Evolutionary conservation across 768 basidiomycete species (phyloP), one percentile per base, ranked within the genome.

Genomic region (Tricholoma sp.): DNA sequence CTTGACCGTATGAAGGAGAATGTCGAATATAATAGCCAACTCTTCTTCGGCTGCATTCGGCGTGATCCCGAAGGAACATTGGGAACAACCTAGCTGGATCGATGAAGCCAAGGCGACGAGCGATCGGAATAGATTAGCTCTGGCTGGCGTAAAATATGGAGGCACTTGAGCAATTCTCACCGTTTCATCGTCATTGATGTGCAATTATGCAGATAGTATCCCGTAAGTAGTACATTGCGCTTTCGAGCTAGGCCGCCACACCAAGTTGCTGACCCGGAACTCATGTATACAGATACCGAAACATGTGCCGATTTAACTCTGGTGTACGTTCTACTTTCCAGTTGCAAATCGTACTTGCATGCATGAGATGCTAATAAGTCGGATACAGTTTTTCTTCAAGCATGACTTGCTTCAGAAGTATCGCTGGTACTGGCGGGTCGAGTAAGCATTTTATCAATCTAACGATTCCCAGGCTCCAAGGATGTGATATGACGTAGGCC

Each of bases 241-340:
- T 52, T 47, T 54, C 29, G 29, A 29, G 29, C 56, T 19, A 16
- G 35, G 54, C 19, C 5, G 24, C 11, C 9, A 11, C 34, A 27
- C 19, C 5, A 29, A 21, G 11, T 19, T 19, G 16, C 22, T 34
- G 56, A 57, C 63, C n/a, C n/a, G n/a, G n/a, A n/a, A n/a, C 63
- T 4, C 75, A 73, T 27, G 9, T 55, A 43, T 46, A 8, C 63
- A 86, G 86, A 5, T 88, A 90, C 62, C 78, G 86, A 7, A 86
- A 88, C 61, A 88, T 90, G 88, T 89, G 88, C 69, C 76, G 87
- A 34, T 90, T 82, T 68, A 85, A 88, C 67, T 84, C 84, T 21
- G 86, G 84, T 8, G 83, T 85, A 61, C 31, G 79, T 71, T 8
- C 9, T 46, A 32, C 10, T n/a, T 4, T 41, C 31, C 21, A 27